A percentile compares a stretch with the other conserved stretches of the same genome.
phyloP scores from a whole-genome alignment of 805 yeast species.

The Kuraishia cidri region DNA sequence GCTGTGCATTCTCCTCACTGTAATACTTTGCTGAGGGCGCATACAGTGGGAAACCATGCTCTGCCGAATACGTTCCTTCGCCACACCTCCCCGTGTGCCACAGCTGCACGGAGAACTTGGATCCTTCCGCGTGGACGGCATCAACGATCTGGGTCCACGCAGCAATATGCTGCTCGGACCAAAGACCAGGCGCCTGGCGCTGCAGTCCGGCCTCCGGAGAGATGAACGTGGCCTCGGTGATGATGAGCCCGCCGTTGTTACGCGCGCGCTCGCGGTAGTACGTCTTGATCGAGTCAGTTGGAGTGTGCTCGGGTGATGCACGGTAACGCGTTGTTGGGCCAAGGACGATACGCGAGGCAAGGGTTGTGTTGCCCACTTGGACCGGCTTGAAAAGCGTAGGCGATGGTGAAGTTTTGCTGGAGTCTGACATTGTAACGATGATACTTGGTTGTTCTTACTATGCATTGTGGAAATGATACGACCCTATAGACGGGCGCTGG shows the following conservation, averaged over 20 bases:
- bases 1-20: constrained; percentile 25
- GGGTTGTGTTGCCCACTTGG: constrained; percentile 26
- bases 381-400: constrained; percentile 29
- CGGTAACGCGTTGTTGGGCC: constrained; percentile 48
- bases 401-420: no score
- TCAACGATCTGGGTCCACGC: constrained; percentile 42
- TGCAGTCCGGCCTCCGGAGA: constrained; percentile 30
- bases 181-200: constrained; percentile 40
- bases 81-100: constrained; percentile 40
- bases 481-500: no score
- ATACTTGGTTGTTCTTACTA: no score
- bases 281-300: constrained; percentile 36
- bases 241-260: constrained; percentile 49
- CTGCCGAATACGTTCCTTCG: constrained; percentile 23
- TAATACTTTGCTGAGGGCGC: constrained; percentile 29
- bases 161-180: constrained; percentile 32
- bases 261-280: constrained; percentile 51
- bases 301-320: constrained; percentile 25
- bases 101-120: constrained; percentile 37
- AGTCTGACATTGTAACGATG: no score
- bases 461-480: no score
- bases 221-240: constrained; percentile 53
- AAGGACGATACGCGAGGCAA: constrained; percentile 31
- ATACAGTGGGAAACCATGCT: constrained; percentile 24
- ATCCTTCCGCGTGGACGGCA: constrained; percentile 39